phyloP scores from a whole-genome alignment of 1,284 basidiomycete genomes.

The Microbotryomycetes sp. region DNA sequence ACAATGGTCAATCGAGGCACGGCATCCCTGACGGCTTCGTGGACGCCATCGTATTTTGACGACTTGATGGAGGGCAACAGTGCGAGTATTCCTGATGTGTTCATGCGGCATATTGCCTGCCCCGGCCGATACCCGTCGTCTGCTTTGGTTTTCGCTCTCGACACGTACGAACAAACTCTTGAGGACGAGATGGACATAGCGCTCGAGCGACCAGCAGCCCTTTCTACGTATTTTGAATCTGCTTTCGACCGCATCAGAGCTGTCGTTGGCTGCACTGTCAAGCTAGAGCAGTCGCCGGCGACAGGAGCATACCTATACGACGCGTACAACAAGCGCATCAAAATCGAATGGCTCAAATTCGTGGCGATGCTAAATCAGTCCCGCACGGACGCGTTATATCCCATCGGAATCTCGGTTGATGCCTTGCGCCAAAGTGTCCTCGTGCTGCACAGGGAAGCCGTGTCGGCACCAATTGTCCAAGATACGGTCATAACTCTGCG shows the following conservation, averaged over 20 bases:
- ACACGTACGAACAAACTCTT: slow-evolving; percentile 67
- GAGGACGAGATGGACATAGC: slow-evolving; percentile 49
- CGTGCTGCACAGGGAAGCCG: slow-evolving; percentile 58
- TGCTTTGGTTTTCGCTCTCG: slow-evolving; percentile 68
- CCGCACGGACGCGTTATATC: slow-evolving; percentile 59
- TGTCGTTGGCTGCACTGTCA: slow-evolving; percentile 77
- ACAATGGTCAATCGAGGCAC: slow-evolving; percentile 26
- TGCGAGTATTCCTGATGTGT: slow-evolving; percentile 52
- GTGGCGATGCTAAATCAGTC: slow-evolving; percentile 78
- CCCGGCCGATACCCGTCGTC: slow-evolving; percentile 78
- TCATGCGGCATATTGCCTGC: slow-evolving; percentile 70
- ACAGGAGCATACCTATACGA: slow-evolving; percentile 71
- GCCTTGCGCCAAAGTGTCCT: slow-evolving; percentile 64
- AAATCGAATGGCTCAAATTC: slow-evolving; percentile 87
- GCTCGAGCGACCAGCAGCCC: slow-evolving; percentile 16
- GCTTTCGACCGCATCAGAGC: slow-evolving; percentile 68
- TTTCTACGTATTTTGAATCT: slow-evolving; percentile 53
- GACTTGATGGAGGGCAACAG: slow-evolving; percentile 52
- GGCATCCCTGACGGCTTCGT: slow-evolving; percentile 5
- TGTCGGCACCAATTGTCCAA: slow-evolving; percentile 50
- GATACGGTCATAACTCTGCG: slow-evolving; percentile 11
- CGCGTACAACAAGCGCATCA: slow-evolving; percentile 72
- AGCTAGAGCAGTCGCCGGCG: slow-evolving; percentile 60
- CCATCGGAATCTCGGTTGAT: slow-evolving; percentile 53
- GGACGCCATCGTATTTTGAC: slow-evolving; percentile 71